Evolutionary conservation across 305 asterid species (phyloP), one percentile per base, ranked within the genome.

Genomic region (Lippia alba): DNA sequence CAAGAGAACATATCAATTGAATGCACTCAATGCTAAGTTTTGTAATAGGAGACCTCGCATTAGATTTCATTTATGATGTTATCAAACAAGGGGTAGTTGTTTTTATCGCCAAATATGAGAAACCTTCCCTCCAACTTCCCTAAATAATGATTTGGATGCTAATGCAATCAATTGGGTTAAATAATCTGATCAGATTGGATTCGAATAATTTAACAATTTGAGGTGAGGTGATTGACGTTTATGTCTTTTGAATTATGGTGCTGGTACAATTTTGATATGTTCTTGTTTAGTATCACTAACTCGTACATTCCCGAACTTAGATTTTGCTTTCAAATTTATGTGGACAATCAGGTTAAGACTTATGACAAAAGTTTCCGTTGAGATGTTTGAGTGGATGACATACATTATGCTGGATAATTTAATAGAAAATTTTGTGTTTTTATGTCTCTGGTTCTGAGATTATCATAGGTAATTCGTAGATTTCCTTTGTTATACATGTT

Each of bases 221-320:
- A n/a, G 46, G 18, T 33, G 46, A 18, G 36, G 57, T 17, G 49
- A 49, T 70, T 48, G 39, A 73, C 51, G 53, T 65, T 60, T 39
- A 16, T 64, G 65, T 19, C 16, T 60, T 58, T 58, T 57, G 54
- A 33, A 69, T 34, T 71, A 30, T 62, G 55, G 34, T 66, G 65
- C 62, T 61, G 34, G 30, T 36, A 40, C 56, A 8, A 45, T 34
- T n/a, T 39, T 45, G 51, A 51, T 15, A 56, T 20, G 2, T 17
- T 71, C 30, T 32, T 6, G 7, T 14, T 24, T 3, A 54, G 48
- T 57, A 8, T 45, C n/a, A 10, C 40, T 8, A 34, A 58, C 65
- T 54, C 56, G 40, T 57, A 32, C 11, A 56, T 8, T 19, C 48
- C 55, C 48, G 56, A 53, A 15, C 39, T 24, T 18, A 33, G 62